Conservation (phyloP, 129 eudicot species). For the Arctium lappa region DNA sequence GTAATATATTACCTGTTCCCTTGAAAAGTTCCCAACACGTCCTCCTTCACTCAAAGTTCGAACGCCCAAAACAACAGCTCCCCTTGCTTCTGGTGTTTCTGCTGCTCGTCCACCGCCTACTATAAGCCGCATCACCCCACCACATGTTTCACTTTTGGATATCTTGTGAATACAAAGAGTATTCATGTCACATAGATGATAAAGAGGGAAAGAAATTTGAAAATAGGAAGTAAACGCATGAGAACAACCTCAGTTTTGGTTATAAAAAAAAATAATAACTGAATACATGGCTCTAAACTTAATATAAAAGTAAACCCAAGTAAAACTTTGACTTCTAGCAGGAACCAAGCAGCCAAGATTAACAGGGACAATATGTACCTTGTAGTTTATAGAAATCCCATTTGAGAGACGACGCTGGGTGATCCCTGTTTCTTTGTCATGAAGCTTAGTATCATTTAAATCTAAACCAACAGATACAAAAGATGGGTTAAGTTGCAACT, state of each 20-base stretch:
- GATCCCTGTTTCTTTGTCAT: conserved; percentile 90
- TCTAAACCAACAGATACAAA: conserved; percentile 55
- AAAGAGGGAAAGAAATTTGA: neutral
- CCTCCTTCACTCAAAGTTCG: conserved; percentile 99
- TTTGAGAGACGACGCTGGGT: conserved; percentile 85
- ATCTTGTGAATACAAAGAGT: conserved; percentile 39
- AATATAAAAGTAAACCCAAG: neutral
- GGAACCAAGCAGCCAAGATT: neutral
- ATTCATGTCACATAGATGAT: neutral
- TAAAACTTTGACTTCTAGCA: neutral
- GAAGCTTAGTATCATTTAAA: conserved; percentile 40
- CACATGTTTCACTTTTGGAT: conserved; percentile 70
- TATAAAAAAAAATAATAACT: neutral
- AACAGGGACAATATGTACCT: conserved; percentile 41
- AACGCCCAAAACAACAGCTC: conserved; percentile 94
- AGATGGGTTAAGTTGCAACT: conserved; percentile 53
- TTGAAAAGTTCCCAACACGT: conserved; percentile 89
- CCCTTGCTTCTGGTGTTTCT: conserved; percentile 68
- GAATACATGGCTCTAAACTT: neutral
- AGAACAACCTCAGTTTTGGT: neutral
- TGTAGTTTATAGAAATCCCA: conserved; percentile 94
- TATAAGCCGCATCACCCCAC: conserved; percentile 98
- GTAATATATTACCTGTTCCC: conserved; percentile 74
- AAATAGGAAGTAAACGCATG: neutral
- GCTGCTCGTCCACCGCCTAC: conserved; percentile 99